These are phyloP conservation scores for Seminavis robusta DNA, from an alignment of 108 stramenopile species.

Conservation along the genomic window DNA sequence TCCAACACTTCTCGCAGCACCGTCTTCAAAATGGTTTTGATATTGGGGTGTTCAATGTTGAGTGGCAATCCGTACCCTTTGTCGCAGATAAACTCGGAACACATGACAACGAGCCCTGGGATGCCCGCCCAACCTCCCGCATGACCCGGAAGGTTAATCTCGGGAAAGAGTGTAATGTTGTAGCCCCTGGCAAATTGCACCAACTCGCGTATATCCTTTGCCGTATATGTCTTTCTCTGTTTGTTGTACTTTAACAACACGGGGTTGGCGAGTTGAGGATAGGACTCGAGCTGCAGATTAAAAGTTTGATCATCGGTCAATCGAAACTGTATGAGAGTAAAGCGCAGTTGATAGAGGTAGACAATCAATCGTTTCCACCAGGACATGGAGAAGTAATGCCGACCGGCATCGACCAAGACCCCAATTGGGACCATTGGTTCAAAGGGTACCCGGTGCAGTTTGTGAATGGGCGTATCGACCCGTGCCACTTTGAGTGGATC, in stretches of 20 bases:
- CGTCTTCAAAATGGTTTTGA: conserved; percentile 17
- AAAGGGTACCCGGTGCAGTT: too few species aligned
- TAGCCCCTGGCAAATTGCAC: conserved; percentile 22
- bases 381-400: conserved; percentile 42
- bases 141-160: conserved; percentile 47
- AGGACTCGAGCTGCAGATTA: conserved; percentile 9
- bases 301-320: conserved; percentile 53
- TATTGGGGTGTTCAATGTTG: conserved; percentile 26
- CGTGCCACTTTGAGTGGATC: too few species aligned
- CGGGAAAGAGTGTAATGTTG: conserved; percentile 35
- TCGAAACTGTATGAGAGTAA: conserved; percentile 45
- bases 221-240: conserved; percentile 9
- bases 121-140: conserved; percentile 37
- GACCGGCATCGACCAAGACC: conserved; percentile 43
- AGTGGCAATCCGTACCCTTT: conserved; percentile 47
- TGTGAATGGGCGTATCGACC: too few species aligned
- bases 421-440: too few species aligned
- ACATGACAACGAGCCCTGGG: conserved; percentile 33
- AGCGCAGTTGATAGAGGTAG: conserved; percentile 14
- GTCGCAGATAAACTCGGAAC: conserved; percentile 33
- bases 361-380: conserved; percentile 29
- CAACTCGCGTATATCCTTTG: conserved; percentile 28
- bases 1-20: conserved; percentile 32
- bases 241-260: not conserved
- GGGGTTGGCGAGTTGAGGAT: conserved; percentile 8